Evolutionary conservation across 768 basidiomycete genomes (phyloP), one percentile per base, ranked within the genome.

Genomic region (Suillus paluster): DNA sequence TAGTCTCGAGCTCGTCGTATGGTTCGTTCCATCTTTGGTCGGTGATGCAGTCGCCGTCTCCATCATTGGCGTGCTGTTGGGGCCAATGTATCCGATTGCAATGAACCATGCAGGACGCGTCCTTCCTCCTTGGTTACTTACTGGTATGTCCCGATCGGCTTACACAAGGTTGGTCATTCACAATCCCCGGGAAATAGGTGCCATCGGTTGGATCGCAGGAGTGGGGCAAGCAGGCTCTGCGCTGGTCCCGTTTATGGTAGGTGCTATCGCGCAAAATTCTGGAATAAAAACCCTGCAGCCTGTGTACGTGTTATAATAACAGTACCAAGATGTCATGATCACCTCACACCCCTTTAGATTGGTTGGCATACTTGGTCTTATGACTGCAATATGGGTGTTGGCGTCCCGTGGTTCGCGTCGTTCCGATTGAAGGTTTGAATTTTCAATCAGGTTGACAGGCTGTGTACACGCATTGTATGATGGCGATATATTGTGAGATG

Each of bases 201-300:
- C 86, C 12, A 86, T 89, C 39, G 88, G 87, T 10, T 89, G 86
- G 87, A 86, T 88, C 34, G 85, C 86, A 7, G 85, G 84, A 5
- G 81, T 86, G 36, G 90, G 91, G 0, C 87, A 89, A 68, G 85
- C 89, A 3, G 91, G 91, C 19, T 86, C 86, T 45, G 91, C 91
- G 0, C 64, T 89, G 8, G 68, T 92, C 5, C 91, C 92, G 0
- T 91, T 93, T 66, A 80, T 91, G 63, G 88, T 88, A 1, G 90
- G 91, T 25, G 81, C 86, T 2, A 81, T 93, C 27, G 84, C 91
- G 7, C 80, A 80, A 27, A 85, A 80, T 62, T 83, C 85, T 42
- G 90, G 83, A 0, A 85, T 85, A 39, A 65, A 64, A 15, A 70
- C 73, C 12, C 60, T 84, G 61, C 81, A 82, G 64, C 73, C 73